A percentile compares a stretch with the other conserved stretches of the same genome.
Conservation (phyloP, 2,329 filamentous ascomycete genomes). For the Penicillium sp. region DNA sequence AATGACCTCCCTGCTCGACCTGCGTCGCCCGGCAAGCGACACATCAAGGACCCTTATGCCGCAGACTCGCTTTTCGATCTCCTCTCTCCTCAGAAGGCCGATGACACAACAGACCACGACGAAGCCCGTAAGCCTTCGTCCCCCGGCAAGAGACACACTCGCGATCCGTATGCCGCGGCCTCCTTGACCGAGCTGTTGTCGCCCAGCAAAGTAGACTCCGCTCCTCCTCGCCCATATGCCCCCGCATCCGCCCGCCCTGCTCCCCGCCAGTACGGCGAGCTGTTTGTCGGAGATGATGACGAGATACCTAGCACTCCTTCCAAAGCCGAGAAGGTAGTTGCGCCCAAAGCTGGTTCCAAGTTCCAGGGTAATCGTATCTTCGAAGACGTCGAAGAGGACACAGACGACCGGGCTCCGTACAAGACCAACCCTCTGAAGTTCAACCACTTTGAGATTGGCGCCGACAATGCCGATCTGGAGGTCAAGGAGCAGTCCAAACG, state of each 20-base stretch:
- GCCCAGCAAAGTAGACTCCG: slow-evolving; percentile 55
- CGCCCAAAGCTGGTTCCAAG: slow-evolving; percentile 53
- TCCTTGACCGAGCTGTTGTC: slow-evolving; percentile 71
- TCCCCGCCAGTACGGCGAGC: slow-evolving; percentile 68
- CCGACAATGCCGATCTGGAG: slow-evolving; percentile 32
- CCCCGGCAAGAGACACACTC: slow-evolving; percentile 36
- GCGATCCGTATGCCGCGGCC: slow-evolving; percentile 40
- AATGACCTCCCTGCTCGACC: slow-evolving; percentile 18
- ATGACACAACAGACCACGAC: not conserved
- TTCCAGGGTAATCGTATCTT: slow-evolving; percentile 64
- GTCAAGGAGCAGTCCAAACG: slow-evolving; percentile 31
- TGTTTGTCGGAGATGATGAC: slow-evolving; percentile 59
- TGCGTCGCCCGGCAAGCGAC: slow-evolving; percentile 43
- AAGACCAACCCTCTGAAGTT: slow-evolving; percentile 78
- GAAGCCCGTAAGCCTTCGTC: slow-evolving; percentile 19
- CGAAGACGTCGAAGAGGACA: not conserved
- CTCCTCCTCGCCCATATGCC: slow-evolving; percentile 63
- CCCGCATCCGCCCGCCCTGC: slow-evolving; percentile 67
- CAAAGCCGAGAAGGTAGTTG: slow-evolving; percentile 34
- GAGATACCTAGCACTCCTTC: slow-evolving; percentile 31
- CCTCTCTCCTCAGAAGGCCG: slow-evolving; percentile 61
- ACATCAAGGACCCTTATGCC: slow-evolving; percentile 47
- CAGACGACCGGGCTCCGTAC: slow-evolving; percentile 27
- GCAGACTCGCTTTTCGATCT: slow-evolving; percentile 68
- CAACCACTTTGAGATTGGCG: slow-evolving; percentile 59